Evolutionary conservation across 2,329 filamentous ascomycete species (phyloP), one percentile per base, ranked within the genome.

Genomic region (Penicillium crustosum): DNA sequence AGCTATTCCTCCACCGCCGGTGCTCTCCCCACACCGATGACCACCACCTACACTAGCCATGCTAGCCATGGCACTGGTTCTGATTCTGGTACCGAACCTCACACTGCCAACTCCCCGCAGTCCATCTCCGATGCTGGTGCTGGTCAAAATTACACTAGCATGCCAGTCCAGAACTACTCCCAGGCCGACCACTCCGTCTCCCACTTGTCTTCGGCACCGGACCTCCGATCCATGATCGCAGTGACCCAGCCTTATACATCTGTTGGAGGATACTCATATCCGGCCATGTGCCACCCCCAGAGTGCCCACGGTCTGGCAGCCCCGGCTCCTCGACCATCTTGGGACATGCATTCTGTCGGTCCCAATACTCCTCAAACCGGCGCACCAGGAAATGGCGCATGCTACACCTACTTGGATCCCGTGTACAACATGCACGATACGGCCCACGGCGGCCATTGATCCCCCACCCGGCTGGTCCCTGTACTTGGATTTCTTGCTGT

Each of bases 1-100:
- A 88, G 84, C 72, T 88, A 88, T 70, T 85, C 86, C n/a, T 88
- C 86, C 39, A 88, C 85, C 21, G 85, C 86, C 55, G 71, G 74
- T 21, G 72, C 77, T 25, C 70, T 80, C 31, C 68, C 75, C 6
- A 73, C 76, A 5, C 68, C 76, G 6, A 71, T 75, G 42, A 36
- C 55, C 48, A 70, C 75, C 5, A 73, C 69, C 56, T 77, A 75
- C 58, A 62, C 71, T 42, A 75, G 75, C 59, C 75, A 76, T 21
- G 50, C 41, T 6, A 53, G 50, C 9, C 53, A 56, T 59, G 77
- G 77, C 55, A 67, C 71, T 15, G 74, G 75, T 49, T 78, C 80
- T 53, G 80, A 83, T 60, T 75, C 78, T 43, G 75, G 78, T 58
- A 74, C 78, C 41, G 80, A 83, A 49, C 74, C 75, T 50, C 76